Evolutionary conservation across 768 basidiomycete genomes (phyloP).

Genomic region (Naganishia vishniacii): DNA sequence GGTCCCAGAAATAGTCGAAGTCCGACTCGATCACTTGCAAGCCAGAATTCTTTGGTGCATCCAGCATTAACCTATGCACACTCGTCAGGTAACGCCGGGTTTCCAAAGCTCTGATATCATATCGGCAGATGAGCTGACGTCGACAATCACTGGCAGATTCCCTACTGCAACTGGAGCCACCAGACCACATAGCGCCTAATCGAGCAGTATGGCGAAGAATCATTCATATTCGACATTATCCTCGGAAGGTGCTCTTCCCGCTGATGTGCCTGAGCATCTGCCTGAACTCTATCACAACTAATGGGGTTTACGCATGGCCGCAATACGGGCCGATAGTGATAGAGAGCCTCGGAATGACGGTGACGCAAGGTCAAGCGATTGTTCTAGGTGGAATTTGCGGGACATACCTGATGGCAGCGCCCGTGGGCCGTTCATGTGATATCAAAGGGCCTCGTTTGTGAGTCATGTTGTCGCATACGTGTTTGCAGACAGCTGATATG

Average conservation of each 20-base stretch:
- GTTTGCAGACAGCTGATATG: conserved; percentile 3
- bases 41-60: not conserved
- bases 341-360: conserved; percentile 36
- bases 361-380: conserved; percentile 41
- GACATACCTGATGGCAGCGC: conserved; percentile 47
- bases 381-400: conserved; percentile 46
- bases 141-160: conserved; percentile 8
- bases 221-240: conserved; percentile 22
- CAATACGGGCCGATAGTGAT: conserved; percentile 47
- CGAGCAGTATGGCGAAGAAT: conserved; percentile 12
- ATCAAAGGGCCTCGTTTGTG: conserved; percentile 45
- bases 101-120: not conserved
- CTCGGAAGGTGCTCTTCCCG: conserved; percentile 20
- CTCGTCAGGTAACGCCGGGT: conserved; percentile 5
- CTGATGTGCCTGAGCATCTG: conserved; percentile 41
- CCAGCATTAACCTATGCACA: conserved; percentile 15
- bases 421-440: conserved; percentile 44
- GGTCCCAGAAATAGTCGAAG: not conserved
- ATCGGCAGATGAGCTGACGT: not conserved
- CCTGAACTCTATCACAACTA: conserved; percentile 41
- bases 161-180: conserved; percentile 15
- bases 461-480: conserved; percentile 11
- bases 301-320: conserved; percentile 49
- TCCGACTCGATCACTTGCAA: not conserved
- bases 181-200: conserved; percentile 19